Evolutionary conservation across 1,139 yeast genomes (phyloP), one percentile per base, ranked within the genome.

Genomic region (Blastobotrys malaysiensis): DNA sequence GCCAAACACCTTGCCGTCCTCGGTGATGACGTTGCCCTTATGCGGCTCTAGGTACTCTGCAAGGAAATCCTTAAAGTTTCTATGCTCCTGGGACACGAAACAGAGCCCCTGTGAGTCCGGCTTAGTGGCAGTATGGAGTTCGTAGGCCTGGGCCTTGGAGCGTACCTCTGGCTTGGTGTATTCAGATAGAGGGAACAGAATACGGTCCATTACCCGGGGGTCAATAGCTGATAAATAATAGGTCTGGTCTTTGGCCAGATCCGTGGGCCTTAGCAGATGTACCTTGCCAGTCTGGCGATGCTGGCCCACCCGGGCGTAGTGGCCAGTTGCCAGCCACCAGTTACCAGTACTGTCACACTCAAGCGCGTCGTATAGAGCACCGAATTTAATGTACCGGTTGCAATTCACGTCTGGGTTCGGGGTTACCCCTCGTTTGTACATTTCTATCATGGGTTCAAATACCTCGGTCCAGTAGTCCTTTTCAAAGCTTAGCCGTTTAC

Each of bases 341-440:
- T 74, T 69, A 2, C 56, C 53, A 24, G 59, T 58, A 54, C 52
- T 27, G 26, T 44, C 52, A 44, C 46, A 59, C 55, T 3, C 59
- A 45, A 90, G 69, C 64, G 82, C 77, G 16, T 82, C 79, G 6
- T 82, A 69, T 69, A 93, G 75, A 54, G 77, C 79, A 1, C 99
- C 99, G 73, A 93, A 93, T 68, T 93, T 93, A 63, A 93, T 86
- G 65, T 81, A 79, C 56, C 81, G 77, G 67, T 93, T 93, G 69
- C 99, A 93, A 26, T 85, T 83, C 21, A 91, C 84, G 67, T 93
- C 99, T 0, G 99, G 99, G 62, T 95, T 95, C 0, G 99, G 99
- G 0, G 99, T 93, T 44, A 78, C 64, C 0, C 99, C 99, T 11
- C 60, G 65, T 49, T 76, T 72, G 66, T 91, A 93, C 65, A 77